Percentiles rank a stretch among this genome's conserved stretches.
These are phyloP conservation scores for Phytophthora quininea DNA, from an alignment of 352 stramenopile genomes.

Conservation along the genomic window DNA sequence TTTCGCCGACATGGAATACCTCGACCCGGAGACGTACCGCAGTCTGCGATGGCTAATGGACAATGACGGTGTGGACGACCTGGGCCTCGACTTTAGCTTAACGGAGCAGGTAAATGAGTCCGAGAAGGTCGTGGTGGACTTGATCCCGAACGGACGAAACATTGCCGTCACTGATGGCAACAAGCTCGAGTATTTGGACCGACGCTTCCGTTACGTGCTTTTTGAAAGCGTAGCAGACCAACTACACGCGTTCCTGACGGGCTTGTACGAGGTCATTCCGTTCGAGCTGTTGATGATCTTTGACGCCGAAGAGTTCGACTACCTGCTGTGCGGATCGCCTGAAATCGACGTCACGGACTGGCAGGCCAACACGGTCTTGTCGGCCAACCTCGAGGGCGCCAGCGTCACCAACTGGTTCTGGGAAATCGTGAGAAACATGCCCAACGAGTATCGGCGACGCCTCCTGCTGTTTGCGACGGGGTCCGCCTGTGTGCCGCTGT, in stretches of 20 bases:
- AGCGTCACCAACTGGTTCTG: conserved; percentile 91
- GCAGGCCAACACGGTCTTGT: conserved; percentile 84
- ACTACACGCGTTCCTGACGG: conserved; percentile 82
- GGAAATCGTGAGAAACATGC: conserved; percentile 93
- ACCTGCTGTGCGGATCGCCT: conserved; percentile 96
- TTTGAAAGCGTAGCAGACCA: conserved; percentile 66
- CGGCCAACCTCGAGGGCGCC: conserved; percentile 49
- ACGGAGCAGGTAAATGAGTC: conserved; percentile 38
- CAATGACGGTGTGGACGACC: conserved; percentile 53
- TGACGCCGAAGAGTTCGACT: conserved; percentile 97
- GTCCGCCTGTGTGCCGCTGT: conserved; percentile 75
- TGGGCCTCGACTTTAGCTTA: conserved; percentile 70
- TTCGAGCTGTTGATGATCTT: conserved; percentile 94
- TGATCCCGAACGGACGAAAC: conserved; percentile 54
- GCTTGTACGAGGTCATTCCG: conserved; percentile 97
- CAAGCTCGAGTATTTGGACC: conserved; percentile 93
- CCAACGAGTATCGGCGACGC: conserved; percentile 73
- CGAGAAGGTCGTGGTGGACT: conserved; percentile 46
- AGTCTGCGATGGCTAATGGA: conserved; percentile 63
- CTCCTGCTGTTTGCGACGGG: conserved; percentile 86
- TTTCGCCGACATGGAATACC: conserved; percentile 92
- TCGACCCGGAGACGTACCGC: conserved; percentile 60
- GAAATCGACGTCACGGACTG: conserved; percentile 97
- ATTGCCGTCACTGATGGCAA: conserved; percentile 95
- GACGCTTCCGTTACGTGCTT: conserved; percentile 67